Evolutionary conservation across 1,284 basidiomycete genomes (phyloP).

Genomic region (Agroathelia rolfsii): DNA sequence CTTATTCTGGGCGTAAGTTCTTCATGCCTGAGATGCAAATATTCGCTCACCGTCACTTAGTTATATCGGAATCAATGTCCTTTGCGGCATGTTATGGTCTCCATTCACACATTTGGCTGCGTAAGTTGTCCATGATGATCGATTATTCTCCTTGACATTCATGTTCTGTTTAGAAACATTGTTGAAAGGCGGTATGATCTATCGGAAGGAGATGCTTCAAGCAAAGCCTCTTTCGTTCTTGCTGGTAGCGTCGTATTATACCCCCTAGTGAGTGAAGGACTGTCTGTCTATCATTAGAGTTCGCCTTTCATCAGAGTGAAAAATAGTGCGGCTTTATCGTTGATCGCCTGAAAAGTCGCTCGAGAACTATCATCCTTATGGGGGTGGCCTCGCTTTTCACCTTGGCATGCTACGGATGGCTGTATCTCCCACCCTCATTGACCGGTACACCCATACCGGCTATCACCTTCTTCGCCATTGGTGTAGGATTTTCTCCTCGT

Average conservation of each 20-base stretch:
- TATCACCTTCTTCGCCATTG: slow-evolving; percentile 53
- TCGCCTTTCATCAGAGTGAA: slow-evolving; percentile 5
- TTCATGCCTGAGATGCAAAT: slow-evolving; percentile 1
- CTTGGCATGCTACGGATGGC: slow-evolving; percentile 53
- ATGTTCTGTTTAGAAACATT: slow-evolving; percentile 43
- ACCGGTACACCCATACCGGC: slow-evolving; percentile 54
- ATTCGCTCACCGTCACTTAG: slow-evolving; percentile 21
- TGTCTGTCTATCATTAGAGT: slow-evolving; percentile 2
- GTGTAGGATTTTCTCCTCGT: slow-evolving; percentile 67
- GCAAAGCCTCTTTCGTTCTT: slow-evolving; percentile 61
- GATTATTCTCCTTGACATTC: neutral
- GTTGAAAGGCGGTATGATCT: slow-evolving; percentile 60
- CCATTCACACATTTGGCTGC: slow-evolving; percentile 72
- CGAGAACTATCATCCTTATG: slow-evolving; percentile 50
- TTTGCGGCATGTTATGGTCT: slow-evolving; percentile 72
- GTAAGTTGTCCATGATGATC: slow-evolving; percentile 27
- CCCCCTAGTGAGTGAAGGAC: slow-evolving; percentile 41
- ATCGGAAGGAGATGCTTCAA: slow-evolving; percentile 50
- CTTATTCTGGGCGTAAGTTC: slow-evolving; percentile 67
- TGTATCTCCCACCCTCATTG: slow-evolving; percentile 46
- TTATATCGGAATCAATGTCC: slow-evolving; percentile 59
- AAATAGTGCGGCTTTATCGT: slow-evolving; percentile 50
- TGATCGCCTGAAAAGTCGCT: slow-evolving; percentile 45
- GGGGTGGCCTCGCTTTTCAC: slow-evolving; percentile 55
- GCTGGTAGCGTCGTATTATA: slow-evolving; percentile 70